These are phyloP conservation scores for Colletotrichum somersetense DNA, from an alignment of 2,329 filamentous ascomycete genomes.

Conservation along the genomic window DNA sequence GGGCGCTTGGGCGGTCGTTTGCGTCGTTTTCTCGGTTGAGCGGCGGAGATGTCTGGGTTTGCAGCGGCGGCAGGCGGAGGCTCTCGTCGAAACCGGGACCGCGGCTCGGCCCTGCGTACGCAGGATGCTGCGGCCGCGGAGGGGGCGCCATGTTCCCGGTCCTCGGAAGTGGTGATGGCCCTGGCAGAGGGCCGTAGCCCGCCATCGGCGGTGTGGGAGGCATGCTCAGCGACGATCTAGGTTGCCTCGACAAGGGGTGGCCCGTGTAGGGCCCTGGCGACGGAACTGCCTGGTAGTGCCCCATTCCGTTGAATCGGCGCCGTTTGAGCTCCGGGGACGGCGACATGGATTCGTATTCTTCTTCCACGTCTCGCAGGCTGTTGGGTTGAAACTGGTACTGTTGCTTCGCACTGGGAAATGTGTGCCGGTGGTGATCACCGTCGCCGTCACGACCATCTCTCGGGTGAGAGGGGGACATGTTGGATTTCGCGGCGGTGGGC, in stretches of 20 bases:
- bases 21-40: slow-evolving; percentile 31
- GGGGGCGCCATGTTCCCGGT: slow-evolving; percentile 66
- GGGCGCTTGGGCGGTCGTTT: slow-evolving; percentile 35
- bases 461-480: slow-evolving; percentile 39
- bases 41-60: slow-evolving; percentile 56
- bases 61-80: slow-evolving; percentile 65
- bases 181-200: slow-evolving; percentile 48
- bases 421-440: slow-evolving; percentile 35
- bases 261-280: slow-evolving; percentile 35
- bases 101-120: slow-evolving; percentile 49
- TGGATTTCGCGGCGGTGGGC: slow-evolving; percentile 49
- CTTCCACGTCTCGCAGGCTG: slow-evolving; percentile 46
- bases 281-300: slow-evolving; percentile 49
- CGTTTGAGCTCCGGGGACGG: slow-evolving; percentile 71
- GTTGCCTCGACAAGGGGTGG: slow-evolving; percentile 32
- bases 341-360: slow-evolving; percentile 56
- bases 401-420: slow-evolving; percentile 35
- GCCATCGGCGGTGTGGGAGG: slow-evolving; percentile 45
- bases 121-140: slow-evolving; percentile 59
- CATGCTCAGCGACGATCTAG: slow-evolving; percentile 43
- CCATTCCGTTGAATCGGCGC: slow-evolving; percentile 67
- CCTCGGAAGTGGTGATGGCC: slow-evolving; percentile 36
- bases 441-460: slow-evolving; percentile 34
- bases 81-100: slow-evolving; percentile 63
- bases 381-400: slow-evolving; percentile 33